These are phyloP conservation scores for Oenanthe javanica DNA, from an alignment of 140 eudicot species.

Conservation along the genomic window DNA sequence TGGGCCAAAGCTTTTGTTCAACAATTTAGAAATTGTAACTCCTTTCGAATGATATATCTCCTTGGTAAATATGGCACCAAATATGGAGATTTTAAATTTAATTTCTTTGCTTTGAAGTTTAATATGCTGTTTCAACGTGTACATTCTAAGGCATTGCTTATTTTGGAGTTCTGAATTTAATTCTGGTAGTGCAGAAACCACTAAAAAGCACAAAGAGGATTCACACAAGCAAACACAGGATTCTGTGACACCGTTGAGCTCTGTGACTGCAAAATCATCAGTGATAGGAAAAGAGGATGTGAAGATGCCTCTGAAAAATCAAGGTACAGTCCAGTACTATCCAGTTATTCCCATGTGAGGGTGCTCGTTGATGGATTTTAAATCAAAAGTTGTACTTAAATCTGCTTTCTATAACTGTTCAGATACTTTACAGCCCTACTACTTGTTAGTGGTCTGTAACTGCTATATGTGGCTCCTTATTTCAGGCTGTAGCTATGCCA, in stretches of 20 bases:
- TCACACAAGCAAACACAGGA: conserved; percentile 16
- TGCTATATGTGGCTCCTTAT: conserved; percentile 1
- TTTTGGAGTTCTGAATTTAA: neutral
- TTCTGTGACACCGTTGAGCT: conserved; percentile 19
- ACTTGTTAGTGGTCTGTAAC: neutral
- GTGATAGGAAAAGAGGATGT: conserved; percentile 18
- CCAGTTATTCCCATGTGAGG: neutral
- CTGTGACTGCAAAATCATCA: conserved; percentile 19
- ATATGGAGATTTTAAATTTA: neutral
- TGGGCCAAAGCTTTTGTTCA: neutral
- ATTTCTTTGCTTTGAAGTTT: neutral
- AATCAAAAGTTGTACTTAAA: neutral
- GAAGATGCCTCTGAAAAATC: conserved; percentile 17
- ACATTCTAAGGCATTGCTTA: neutral
- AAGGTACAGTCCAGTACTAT: conserved; percentile 29
- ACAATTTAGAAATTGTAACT: neutral
- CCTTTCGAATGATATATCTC: neutral
- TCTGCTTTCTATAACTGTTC: neutral
- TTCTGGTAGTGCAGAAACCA: conserved; percentile 33
- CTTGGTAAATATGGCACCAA: conserved; percentile 9
- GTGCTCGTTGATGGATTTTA: neutral
- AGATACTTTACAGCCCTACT: neutral
- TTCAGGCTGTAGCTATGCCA: conserved; percentile 72
- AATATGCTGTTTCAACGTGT: neutral
- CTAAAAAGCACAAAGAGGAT: conserved; percentile 13